Conservation (phyloP, 306 rosid genomes). For the Prunus kanzakura region DNA sequence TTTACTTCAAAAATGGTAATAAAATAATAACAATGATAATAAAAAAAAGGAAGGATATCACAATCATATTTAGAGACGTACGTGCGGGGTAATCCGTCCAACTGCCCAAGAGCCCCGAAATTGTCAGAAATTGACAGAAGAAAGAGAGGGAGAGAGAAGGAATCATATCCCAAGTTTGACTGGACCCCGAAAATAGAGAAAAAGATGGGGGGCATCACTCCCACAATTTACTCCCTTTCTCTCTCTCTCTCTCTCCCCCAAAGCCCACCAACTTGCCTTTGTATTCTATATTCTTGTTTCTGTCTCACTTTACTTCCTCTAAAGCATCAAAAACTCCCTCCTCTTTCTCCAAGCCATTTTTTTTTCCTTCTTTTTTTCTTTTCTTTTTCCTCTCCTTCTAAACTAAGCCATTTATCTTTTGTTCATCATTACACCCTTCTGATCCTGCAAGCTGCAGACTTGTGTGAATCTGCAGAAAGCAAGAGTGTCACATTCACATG, state of each 20-base stretch:
- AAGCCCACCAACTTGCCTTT: conserved; percentile 13
- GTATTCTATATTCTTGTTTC: conserved; percentile 18
- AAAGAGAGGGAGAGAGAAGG: background rate
- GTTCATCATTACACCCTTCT: background rate
- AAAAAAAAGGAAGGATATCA: background rate
- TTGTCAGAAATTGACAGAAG: conserved; percentile 6
- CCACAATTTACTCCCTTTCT: conserved; percentile 1
- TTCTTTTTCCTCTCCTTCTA: background rate
- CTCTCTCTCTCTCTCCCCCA: background rate
- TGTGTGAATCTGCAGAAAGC: no score
- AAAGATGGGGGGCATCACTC: background rate
- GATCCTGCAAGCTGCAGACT: background rate
- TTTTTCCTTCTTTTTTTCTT: background rate
- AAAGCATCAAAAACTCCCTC: conserved; percentile 7
- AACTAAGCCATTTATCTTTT: background rate
- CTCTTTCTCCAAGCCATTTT: background rate
- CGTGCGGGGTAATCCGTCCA: conserved; percentile 24
- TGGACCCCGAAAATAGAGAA: conserved; percentile 16
- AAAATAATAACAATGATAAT: no score
- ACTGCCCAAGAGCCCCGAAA: background rate
- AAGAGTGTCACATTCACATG: background rate
- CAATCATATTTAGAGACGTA: background rate
- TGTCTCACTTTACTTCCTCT: conserved; percentile 17
- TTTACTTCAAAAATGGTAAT: background rate
- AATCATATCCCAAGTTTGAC: conserved; percentile 18